Base-by-base conservation (phyloP, 345 rosid species). In the Dipteronia sinensis region DNA sequence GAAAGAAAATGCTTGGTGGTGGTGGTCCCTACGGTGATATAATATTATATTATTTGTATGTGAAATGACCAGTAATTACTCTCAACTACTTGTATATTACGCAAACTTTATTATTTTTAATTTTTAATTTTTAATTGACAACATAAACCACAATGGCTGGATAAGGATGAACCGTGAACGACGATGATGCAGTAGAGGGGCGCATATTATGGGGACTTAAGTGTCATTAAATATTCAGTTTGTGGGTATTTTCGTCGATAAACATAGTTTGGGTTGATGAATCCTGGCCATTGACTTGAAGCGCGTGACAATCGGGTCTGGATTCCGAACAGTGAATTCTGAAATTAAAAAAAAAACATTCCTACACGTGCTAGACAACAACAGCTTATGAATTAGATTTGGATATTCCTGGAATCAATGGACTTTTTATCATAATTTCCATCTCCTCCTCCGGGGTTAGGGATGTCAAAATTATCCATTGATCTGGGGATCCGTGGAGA, bases 11-110 rank as follows among this genome's bases (percentile, higher is more conserved):
- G 86, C 83, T 82, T 79, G 89, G 89, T 79, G 78, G 88, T 82
- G 90, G 91, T 85, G 90, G 89, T 82, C 87, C 91, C 86, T 71
- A 15, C 68, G 53, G 12, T 58, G 78, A 72, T 80, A 42, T 42
- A 58, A 51, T 76, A 79, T 31, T 71, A 65, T 31, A 56, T 20
- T 25, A 0, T 7, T 2, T 1, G 2, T 0, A 79, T 55, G 80
- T 63, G 8, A 38, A 55, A 67, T 67, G 72, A 85, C 89, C 2
- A n/a, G 15, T 11, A 59, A 2, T 74, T 4, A n/a, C 89, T 86
- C 79, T 59, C 10, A 71, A 63, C 23, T 0, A 47, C 42, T 68
- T 6, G 5, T 17, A 59, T 74, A 76, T 72, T 80, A 75, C 85
- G 10, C 23, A 9, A 42, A 58, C 22, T 23, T 38, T n/a, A n/a